Evolutionary conservation across 176 grass and related monocot genomes (phyloP).

Genomic region (Microstegium vimineum): DNA sequence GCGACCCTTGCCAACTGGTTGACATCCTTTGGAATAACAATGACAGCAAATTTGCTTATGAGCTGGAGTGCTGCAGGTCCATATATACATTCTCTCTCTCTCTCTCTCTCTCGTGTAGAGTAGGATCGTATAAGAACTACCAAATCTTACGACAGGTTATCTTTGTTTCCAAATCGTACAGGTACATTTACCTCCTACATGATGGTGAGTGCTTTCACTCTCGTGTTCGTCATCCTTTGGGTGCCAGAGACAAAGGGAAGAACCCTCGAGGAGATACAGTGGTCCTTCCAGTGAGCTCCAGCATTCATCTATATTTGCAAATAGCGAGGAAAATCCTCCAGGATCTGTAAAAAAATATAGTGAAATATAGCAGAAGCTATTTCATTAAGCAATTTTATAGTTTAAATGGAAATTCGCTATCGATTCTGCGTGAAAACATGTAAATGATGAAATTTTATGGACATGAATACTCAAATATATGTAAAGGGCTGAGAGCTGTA

Average conservation of each 20-base stretch:
- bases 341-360: too few relatives aligned
- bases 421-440: too few relatives aligned
- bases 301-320: too few relatives aligned
- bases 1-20: slow-evolving; percentile 92
- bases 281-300: slow-evolving; percentile 58
- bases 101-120: not conserved
- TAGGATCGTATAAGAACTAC: not conserved
- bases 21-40: slow-evolving; percentile 73
- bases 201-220: slow-evolving; percentile 53
- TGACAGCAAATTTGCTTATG: slow-evolving; percentile 87
- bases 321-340: too few relatives aligned
- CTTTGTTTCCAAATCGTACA: slow-evolving; percentile 22
- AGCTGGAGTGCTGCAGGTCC: slow-evolving; percentile 87
- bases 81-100: not conserved
- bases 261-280: slow-evolving; percentile 93
- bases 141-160: slow-evolving; percentile 11
- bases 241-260: slow-evolving; percentile 96
- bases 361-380: too few relatives aligned
- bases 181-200: slow-evolving; percentile 75
- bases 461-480: too few relatives aligned
- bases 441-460: too few relatives aligned
- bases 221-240: slow-evolving; percentile 77
- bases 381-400: too few relatives aligned
- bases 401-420: too few relatives aligned
- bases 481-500: too few relatives aligned